These are phyloP conservation scores for Peronospora destructor DNA, from an alignment of 352 stramenopile species.

Conservation along the genomic window DNA sequence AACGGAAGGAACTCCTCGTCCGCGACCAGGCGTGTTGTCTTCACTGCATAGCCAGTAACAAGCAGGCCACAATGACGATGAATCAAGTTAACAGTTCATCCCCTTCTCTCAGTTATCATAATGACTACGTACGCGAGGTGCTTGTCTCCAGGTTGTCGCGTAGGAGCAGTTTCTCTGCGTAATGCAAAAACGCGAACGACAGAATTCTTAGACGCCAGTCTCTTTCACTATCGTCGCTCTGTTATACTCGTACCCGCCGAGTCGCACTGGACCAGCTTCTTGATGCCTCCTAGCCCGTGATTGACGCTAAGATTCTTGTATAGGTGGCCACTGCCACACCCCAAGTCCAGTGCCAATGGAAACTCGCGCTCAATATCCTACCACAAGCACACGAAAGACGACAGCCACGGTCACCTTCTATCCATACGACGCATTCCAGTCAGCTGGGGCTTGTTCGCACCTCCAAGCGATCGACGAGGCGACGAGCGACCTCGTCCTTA, in stretches of 20 bases:
- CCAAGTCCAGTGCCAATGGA: slow-evolving; percentile 69
- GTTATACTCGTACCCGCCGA: slow-evolving; percentile 33
- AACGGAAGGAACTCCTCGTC: slow-evolving; percentile 95
- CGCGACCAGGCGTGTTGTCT: slow-evolving; percentile 64
- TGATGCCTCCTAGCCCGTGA: slow-evolving; percentile 62
- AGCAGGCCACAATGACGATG: not conserved
- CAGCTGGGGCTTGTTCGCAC: slow-evolving; percentile 16
- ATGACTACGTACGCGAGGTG: slow-evolving; percentile 14
- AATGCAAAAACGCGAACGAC: not conserved
- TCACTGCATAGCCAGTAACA: slow-evolving; percentile 51
- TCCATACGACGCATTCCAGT: not conserved
- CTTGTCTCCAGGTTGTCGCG: slow-evolving; percentile 38
- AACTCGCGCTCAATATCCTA: slow-evolving; percentile 82
- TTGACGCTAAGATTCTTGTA: slow-evolving; percentile 77
- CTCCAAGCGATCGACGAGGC: slow-evolving; percentile 74
- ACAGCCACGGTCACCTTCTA: not conserved
- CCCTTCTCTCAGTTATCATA: not conserved
- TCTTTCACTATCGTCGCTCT: not conserved
- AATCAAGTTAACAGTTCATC: not conserved
- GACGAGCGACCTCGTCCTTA: slow-evolving; percentile 79
- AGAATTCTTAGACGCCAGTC: slow-evolving; percentile 2
- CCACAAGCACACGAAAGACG: not conserved
- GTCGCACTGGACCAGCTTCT: slow-evolving; percentile 75
- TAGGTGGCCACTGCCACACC: slow-evolving; percentile 72
- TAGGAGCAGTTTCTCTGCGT: slow-evolving; percentile 62